Evolutionary conservation across 2,329 filamentous ascomycete genomes (phyloP).

Genomic region (Phyllosticta capitalensis): DNA sequence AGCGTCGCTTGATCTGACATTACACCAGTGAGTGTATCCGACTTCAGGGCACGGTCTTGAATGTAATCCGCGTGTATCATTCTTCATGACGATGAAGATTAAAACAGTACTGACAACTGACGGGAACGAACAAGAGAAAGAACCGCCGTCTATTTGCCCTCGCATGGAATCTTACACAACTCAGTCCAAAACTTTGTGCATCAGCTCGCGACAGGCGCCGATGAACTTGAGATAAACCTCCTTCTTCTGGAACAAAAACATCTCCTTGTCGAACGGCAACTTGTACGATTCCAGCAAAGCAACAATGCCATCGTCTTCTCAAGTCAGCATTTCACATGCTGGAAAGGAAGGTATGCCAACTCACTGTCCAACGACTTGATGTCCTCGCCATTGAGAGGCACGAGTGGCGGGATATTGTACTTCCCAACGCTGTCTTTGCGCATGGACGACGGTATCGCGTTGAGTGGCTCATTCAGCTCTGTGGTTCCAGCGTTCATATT

Average conservation of each 20-base stretch:
- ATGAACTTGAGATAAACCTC: slow-evolving; percentile 19
- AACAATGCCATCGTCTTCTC: background rate
- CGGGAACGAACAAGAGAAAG: no score
- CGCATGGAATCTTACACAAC: no score
- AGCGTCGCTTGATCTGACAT: no score
- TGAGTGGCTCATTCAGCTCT: background rate
- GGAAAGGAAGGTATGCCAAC: background rate
- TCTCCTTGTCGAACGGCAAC: slow-evolving; percentile 17
- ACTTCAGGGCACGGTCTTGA: no score
- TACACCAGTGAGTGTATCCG: no score
- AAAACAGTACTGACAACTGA: no score
- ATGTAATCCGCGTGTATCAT: no score
- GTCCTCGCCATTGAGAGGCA: background rate
- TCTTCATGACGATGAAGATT: no score
- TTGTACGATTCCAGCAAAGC: slow-evolving; percentile 17
- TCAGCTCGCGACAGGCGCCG: slow-evolving; percentile 18
- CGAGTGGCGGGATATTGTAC: background rate
- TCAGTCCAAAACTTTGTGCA: slow-evolving; percentile 19
- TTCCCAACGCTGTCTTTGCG: background rate
- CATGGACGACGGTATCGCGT: background rate
- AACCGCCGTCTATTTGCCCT: no score
- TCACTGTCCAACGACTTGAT: background rate
- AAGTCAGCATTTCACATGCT: background rate
- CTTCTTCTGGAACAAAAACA: slow-evolving; percentile 21
- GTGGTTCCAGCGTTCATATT: background rate